A percentile compares a stretch with the other conserved stretches of the same genome.
phyloP scores from a whole-genome alignment of 2,329 filamentous ascomycete species.

The Nothophoma quercina region DNA sequence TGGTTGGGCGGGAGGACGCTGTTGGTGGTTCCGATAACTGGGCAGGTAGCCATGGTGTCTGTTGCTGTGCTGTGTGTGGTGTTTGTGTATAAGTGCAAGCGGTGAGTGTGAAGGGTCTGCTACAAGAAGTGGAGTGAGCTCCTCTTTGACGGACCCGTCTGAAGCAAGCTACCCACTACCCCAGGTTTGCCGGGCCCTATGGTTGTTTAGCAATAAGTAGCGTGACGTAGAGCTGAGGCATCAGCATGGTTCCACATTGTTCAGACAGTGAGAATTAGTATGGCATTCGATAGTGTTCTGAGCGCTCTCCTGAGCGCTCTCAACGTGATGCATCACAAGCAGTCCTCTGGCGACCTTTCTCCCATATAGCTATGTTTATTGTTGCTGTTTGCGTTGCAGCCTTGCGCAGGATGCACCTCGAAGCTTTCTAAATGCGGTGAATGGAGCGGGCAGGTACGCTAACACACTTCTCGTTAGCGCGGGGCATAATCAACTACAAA shows the following conservation, averaged over 20 bases:
- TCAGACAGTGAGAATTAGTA: too few relatives aligned
- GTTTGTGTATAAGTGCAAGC: not conserved
- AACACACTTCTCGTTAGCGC: too few relatives aligned
- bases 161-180: conserved; percentile 13
- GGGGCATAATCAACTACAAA: not conserved
- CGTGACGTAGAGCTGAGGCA: conserved; percentile 7
- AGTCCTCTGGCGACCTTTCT: too few relatives aligned
- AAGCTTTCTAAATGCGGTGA: not conserved
- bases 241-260: not conserved
- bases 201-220: conserved; percentile 7
- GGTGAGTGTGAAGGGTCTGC: conserved; percentile 8
- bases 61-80: not conserved
- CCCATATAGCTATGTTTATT: too few relatives aligned
- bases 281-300: too few relatives aligned
- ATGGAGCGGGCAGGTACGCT: not conserved
- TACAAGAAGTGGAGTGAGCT: conserved; percentile 6
- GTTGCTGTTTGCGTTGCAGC: not conserved
- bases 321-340: too few relatives aligned
- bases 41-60: conserved; percentile 36
- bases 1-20: conserved; percentile 55
- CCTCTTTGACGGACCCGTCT: conserved; percentile 5
- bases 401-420: not conserved
- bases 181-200: conserved; percentile 13
- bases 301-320: too few relatives aligned
- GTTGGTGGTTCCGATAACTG: conserved; percentile 54